Evolutionary conservation across 2,329 filamentous ascomycete species (phyloP).

Genomic region (Xylaria sp.): DNA sequence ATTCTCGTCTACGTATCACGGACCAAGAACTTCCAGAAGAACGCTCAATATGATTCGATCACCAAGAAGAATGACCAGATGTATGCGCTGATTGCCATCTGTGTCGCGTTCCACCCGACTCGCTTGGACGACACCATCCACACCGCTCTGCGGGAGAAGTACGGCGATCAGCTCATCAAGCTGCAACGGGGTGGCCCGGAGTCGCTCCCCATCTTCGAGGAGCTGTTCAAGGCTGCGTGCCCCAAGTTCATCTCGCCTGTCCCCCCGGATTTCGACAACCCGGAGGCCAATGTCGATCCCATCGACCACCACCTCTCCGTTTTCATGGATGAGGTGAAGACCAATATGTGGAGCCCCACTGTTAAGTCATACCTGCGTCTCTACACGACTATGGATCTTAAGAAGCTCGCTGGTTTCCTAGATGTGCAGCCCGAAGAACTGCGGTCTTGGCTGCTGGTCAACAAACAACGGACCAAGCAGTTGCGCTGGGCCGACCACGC

Average conservation of each 20-base stretch:
- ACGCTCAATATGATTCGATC: constrained; percentile 95
- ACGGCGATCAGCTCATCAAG: constrained; percentile 95
- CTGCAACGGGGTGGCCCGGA: constrained; percentile 96
- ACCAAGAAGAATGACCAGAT: constrained; percentile 99
- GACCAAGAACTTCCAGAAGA: constrained; percentile 99
- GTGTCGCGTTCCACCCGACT: constrained; percentile 96
- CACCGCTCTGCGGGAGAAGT: constrained; percentile 97
- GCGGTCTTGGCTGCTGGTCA: constrained; percentile 89
- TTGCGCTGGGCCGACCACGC: constrained; percentile 90
- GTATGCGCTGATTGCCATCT: constrained; percentile 98
- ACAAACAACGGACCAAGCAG: constrained; percentile 98
- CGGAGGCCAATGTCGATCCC: constrained; percentile 92
- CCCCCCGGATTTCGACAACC: constrained; percentile 96
- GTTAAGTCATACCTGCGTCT: constrained; percentile 98
- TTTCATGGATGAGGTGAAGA: constrained; percentile 99
- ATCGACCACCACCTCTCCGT: constrained; percentile 95
- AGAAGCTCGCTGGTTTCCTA: constrained; percentile 96
- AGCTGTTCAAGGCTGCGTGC: constrained; percentile 96
- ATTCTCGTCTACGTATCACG: constrained; percentile 98
- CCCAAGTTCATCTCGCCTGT: constrained; percentile 99
- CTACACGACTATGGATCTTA: constrained; percentile 99
- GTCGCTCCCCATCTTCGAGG: constrained; percentile 94
- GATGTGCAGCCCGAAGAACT: constrained; percentile 97
- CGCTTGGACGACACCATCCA: constrained; percentile 98
- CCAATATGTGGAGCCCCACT: constrained; percentile 96